Evolutionary conservation across 2,329 filamentous ascomycete species (phyloP).

Genomic region (Clonostachys solani): DNA sequence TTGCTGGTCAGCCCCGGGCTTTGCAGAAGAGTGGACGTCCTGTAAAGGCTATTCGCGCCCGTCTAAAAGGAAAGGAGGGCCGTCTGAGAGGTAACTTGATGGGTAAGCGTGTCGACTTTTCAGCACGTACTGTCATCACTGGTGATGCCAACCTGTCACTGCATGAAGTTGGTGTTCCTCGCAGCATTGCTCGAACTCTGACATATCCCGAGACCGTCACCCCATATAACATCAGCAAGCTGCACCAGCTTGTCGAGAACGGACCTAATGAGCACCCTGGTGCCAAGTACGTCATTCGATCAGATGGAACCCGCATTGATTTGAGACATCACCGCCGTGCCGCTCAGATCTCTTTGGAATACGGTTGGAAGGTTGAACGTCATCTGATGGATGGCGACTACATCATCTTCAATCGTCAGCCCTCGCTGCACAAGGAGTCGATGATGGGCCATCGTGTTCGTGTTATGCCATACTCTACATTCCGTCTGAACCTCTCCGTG

Average conservation of each 20-base stretch:
- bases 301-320: constrained; percentile 91
- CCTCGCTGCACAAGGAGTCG: constrained; percentile 97
- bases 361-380: constrained; percentile 98
- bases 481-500: constrained; percentile 94
- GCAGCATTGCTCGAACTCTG: constrained; percentile 85
- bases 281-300: constrained; percentile 92
- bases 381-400: constrained; percentile 95
- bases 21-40: constrained; percentile 96
- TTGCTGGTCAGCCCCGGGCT: constrained; percentile 89
- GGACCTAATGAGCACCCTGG: constrained; percentile 94
- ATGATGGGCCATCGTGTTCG: constrained; percentile 99
- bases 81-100: constrained; percentile 97
- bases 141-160: constrained; percentile 95
- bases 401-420: constrained; percentile 99
- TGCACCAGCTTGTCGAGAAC: constrained; percentile 86
- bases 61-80: constrained; percentile 98
- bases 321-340: constrained; percentile 88
- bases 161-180: constrained; percentile 94
- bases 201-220: constrained; percentile 98
- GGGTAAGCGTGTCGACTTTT: constrained; percentile 99
- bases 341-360: constrained; percentile 81
- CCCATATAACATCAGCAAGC: constrained; percentile 92
- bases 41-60: constrained; percentile 92
- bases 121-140: constrained; percentile 98
- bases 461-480: constrained; percentile 99